Evolutionary conservation across 1,284 basidiomycete species (phyloP).

Genomic region (Inonotus obliquus): DNA sequence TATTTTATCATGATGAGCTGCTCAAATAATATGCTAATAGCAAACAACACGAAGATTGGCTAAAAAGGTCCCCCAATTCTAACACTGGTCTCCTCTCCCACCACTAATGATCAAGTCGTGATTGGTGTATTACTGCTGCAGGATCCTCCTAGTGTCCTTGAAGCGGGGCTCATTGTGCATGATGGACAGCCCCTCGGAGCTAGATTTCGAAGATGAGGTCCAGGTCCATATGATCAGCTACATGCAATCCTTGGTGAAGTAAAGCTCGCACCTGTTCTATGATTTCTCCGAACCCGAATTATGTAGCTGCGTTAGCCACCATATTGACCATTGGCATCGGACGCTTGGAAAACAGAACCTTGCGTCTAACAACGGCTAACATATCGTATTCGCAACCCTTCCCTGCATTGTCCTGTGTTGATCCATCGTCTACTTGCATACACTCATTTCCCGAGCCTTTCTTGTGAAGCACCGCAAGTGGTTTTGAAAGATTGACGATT

Average conservation of each 20-base stretch:
- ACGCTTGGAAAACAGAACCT: constrained; percentile 73
- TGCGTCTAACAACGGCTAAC: constrained; percentile 62
- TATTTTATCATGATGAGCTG: too few species aligned
- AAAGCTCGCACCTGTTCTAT: background rate
- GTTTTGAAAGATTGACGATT: constrained; percentile 69
- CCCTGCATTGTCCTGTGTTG: constrained; percentile 19
- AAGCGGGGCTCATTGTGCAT: background rate
- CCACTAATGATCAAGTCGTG: too few species aligned
- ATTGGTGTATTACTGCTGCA: too few species aligned
- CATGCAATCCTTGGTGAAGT: too few species aligned
- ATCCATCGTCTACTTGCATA: constrained; percentile 9
- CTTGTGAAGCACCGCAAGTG: constrained; percentile 59
- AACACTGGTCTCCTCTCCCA: too few species aligned
- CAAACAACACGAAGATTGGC: too few species aligned
- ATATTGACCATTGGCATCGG: constrained; percentile 58
- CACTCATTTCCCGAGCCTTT: background rate
- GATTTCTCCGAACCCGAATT: background rate
- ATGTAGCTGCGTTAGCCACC: background rate
- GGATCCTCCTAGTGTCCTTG: background rate
- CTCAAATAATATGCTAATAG: too few species aligned
- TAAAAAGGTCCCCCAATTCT: too few species aligned
- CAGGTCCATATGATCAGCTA: too few species aligned
- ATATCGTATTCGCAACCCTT: constrained; percentile 45
- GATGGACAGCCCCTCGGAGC: too few species aligned
- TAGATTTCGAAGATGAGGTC: too few species aligned